Conservation (phyloP, 2,329 filamentous ascomycete genomes). For the Trichoderma arundinaceum region DNA sequence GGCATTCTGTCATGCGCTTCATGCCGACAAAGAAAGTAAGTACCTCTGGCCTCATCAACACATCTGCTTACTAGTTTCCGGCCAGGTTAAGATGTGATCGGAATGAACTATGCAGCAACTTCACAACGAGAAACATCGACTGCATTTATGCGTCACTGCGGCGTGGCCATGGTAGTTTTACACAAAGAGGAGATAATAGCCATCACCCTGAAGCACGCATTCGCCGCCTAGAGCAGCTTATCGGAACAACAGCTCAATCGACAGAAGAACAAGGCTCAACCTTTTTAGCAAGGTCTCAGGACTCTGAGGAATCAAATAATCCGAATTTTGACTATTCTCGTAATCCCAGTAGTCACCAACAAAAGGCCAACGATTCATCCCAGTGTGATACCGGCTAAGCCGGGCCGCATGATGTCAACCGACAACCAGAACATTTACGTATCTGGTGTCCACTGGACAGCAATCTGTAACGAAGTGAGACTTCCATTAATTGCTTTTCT, state of each 20-base stretch:
- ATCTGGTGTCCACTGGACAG: neutral
- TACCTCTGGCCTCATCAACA: neutral
- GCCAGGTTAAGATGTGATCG: conserved; percentile 1
- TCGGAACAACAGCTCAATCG: neutral
- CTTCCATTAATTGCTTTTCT: neutral
- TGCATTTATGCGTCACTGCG: neutral
- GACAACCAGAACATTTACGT: neutral
- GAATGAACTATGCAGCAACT: neutral
- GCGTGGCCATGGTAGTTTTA: neutral
- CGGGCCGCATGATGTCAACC: neutral
- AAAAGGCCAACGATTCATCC: neutral
- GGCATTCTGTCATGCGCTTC: neutral
- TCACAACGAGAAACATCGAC: neutral
- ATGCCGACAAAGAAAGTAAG: conserved; percentile 4
- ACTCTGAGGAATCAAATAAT: neutral
- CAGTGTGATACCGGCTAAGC: neutral
- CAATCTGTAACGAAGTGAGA: neutral
- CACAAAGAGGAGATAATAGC: neutral
- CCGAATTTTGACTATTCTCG: neutral
- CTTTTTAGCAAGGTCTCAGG: too few relatives aligned
- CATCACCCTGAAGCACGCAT: neutral
- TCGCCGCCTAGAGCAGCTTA: neutral
- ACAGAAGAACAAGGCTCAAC: neutral
- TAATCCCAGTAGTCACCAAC: neutral
- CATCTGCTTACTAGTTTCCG: neutral